Conservation (phyloP, 257 asterid genomes). For the Pogostemon cablin region DNA sequence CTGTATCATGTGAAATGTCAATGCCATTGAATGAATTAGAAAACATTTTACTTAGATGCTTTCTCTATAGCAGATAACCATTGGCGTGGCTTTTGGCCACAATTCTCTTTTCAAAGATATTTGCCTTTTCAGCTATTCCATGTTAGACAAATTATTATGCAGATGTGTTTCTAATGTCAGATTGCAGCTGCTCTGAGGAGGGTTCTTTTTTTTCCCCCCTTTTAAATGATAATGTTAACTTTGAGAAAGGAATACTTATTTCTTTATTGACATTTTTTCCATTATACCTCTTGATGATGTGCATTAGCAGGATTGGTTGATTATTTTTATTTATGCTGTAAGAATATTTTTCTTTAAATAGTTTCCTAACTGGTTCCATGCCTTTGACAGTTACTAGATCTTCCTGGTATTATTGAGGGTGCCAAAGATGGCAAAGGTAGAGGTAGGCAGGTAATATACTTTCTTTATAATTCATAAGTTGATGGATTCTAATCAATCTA, state of each 20-base stretch:
- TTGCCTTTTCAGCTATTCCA: background rate
- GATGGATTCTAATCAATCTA: background rate
- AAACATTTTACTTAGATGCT: background rate
- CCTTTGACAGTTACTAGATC: slow-evolving; percentile 79
- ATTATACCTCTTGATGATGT: background rate
- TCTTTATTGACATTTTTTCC: background rate
- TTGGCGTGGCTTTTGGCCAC: background rate
- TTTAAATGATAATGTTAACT: background rate
- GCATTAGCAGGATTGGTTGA: background rate
- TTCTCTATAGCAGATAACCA: background rate
- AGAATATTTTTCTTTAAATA: background rate
- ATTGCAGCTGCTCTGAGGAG: background rate
- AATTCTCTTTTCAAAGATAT: background rate
- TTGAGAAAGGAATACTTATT: background rate
- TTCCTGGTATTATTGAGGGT: slow-evolving; percentile 99
- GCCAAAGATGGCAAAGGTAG: slow-evolving; percentile 99
- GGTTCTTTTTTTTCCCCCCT: background rate
- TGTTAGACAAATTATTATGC: background rate
- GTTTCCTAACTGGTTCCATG: slow-evolving; percentile 24
- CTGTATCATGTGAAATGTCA: background rate
- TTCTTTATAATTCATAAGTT: background rate
- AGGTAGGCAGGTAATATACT: slow-evolving; percentile 91
- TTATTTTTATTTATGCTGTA: background rate
- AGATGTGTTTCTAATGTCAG: background rate
- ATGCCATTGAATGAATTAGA: background rate